Evolutionary conservation across 768 basidiomycete species (phyloP), one percentile per base, ranked within the genome.

Genomic region (Leccinum variicolor): DNA sequence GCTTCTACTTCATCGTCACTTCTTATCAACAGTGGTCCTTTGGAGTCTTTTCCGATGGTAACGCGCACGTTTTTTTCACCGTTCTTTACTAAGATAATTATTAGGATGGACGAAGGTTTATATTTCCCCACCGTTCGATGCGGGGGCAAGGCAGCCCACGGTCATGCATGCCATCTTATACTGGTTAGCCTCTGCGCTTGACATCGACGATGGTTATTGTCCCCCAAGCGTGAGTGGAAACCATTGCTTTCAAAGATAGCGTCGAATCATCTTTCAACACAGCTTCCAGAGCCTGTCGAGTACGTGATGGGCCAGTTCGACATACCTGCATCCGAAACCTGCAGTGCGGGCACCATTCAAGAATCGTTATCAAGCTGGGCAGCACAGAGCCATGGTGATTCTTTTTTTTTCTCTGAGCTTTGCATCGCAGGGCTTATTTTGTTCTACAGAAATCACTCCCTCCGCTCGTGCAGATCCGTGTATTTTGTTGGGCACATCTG

Each of bases 11-110:
- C 53, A 77, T 84, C 15, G 64, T 86, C 52, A 84, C 84, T 6
- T 81, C 81, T 4, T 86, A 85, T 64, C 76, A 79, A 48, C 76
- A 81, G 15, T 86, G 84, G 85, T 73, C 80, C 6, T 86, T 86
- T 62, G 85, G 85, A 5, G 77, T 73, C 21, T 86, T 85, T 64
- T 82, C 83, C n/a, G 67, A 70, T 64, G 81, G 85, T 84, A 66
- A 62, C 47, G 43, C 56, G 39, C 41, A 13, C 23, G 9, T 45
- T 31, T 34, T 11, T 33, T 19, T 50, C 14, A 15, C 51, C 4
- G 3, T 9, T 50, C 28, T 23, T 53, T 54, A 19, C 59, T 13
- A 41, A 63, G 5, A 50, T 15, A 23, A 46, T 52, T 10, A 14
- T 19, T 23, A 86, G 85, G 81, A 39, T 83, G 81, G 78, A 81